Percentiles rank a stretch among this genome's conserved stretches.
Conservation (phyloP, 2,329 filamentous ascomycete genomes). For the Fonsecaea multimorphosa region DNA sequence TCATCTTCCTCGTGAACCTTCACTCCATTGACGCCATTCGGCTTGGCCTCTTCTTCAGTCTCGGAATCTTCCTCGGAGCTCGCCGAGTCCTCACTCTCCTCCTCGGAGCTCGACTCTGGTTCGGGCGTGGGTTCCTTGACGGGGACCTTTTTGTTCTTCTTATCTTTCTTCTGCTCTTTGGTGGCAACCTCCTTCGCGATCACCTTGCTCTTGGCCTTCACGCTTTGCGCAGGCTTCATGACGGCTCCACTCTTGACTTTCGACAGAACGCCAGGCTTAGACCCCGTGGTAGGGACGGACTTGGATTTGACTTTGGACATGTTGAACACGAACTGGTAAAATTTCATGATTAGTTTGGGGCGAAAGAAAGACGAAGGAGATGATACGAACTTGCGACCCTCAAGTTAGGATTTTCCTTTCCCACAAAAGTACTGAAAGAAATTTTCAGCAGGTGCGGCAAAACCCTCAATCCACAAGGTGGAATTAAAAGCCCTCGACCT, state of each 20-base stretch:
- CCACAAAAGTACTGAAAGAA: slow-evolving; percentile 15
- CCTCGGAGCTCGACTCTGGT: slow-evolving; percentile 43
- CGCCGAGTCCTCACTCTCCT: slow-evolving; percentile 44
- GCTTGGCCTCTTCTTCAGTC: slow-evolving; percentile 46
- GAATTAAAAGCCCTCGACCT: slow-evolving; percentile 37
- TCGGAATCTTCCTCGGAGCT: slow-evolving; percentile 41
- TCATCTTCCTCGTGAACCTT: slow-evolving; percentile 43
- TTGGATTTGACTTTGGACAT: slow-evolving; percentile 58
- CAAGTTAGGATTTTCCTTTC: slow-evolving; percentile 21
- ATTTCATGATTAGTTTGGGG: slow-evolving; percentile 20
- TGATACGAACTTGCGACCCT: slow-evolving; percentile 25
- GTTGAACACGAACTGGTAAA: slow-evolving; percentile 41
- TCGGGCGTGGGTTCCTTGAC: slow-evolving; percentile 48
- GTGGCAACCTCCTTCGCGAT: slow-evolving; percentile 49
- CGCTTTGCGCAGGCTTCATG: slow-evolving; percentile 52
- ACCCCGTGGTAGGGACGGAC: slow-evolving; percentile 42
- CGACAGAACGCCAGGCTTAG: slow-evolving; percentile 51
- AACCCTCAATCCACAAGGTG: slow-evolving; percentile 37
- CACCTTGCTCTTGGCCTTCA: slow-evolving; percentile 54
- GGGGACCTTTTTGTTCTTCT: slow-evolving; percentile 53
- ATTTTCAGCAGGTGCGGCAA: slow-evolving; percentile 26
- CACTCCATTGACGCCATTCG: slow-evolving; percentile 7
- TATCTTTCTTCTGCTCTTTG: slow-evolving; percentile 50
- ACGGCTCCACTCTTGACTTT: slow-evolving; percentile 57
- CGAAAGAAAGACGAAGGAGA: slow-evolving; percentile 5